Evolutionary conservation across 495 filamentous ascomycete species (phyloP), one percentile per base, ranked within the genome.

Genomic region (Bacidia rubella): DNA sequence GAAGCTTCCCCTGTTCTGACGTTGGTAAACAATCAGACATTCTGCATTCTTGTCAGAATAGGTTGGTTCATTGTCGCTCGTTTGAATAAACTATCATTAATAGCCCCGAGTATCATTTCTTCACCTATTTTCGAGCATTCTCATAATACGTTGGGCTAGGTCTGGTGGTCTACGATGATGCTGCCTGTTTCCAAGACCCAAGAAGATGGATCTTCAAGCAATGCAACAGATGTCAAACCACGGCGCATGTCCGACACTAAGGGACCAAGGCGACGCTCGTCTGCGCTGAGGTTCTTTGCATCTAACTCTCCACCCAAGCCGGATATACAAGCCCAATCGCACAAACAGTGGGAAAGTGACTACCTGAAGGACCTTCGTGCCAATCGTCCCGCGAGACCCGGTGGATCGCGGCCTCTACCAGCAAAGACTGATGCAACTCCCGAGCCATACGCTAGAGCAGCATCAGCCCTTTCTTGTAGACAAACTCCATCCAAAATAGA

Each of bases 331-430:
- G 35, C 21, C 22, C 53, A 52, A 52, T 65, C 54, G 52, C 60
- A 68, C 60, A 63, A 70, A 60, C 41, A 41, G 54, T 63, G 43
- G 60, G 55, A 66, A 82, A 87, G 85, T 57, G 72, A 74, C 26
- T 95, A 93, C 61, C 73, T 97, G 29, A 77, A 82, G 57, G 82
- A 85, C 54, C 78, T 97, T 25, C 83, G 90, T 54, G 79, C 77
- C 53, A 93, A 85, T 65, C 81, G 82, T 45, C 74, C 87, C 53
- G 74, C 78, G 40, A 77, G 90, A 52, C 85, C 89, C 22, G 78
- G 74, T 49, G 88, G 89, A 47, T 86, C 87, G 52, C 74, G 89
- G 55, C 90, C 89, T n/a, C 71, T 76, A 42, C 87, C 87, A 20
- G 63, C 62, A 11, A 68, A 58, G 52, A 11, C 65, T 45, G 39